Base-by-base conservation (phyloP, 768 basidiomycete species). In the Boletus pseudopeckii region DNA sequence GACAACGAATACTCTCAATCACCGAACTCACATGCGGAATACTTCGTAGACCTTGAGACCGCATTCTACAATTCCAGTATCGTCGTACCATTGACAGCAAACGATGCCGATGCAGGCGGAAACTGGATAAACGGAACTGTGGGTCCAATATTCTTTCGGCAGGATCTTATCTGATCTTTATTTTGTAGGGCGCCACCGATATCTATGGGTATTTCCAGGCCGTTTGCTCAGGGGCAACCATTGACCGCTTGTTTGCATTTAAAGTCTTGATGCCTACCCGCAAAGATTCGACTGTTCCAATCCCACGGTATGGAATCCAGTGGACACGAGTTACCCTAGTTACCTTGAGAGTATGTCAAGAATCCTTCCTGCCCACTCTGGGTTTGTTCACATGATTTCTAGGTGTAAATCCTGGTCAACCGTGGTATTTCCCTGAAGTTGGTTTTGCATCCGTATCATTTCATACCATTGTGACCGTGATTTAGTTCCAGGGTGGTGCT, bases 221-320 rank as follows among this genome's bases (percentile, higher is more conserved):
- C 39, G 3, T 32, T 18, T 40, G 7, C 30, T 22, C 24, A 11
- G 9, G 14, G 13, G 7, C 20, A 39, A 37, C 13, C 1, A 20
- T 48, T 54, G 45, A 56, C 22, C 28, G 44, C 30, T 52, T 44
- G 2, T 30, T 38, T 28, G n/a, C 28, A 53, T 36, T 48, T 3
- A 36, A 52, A 80, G 81, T 15, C 62, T 84, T 53, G 90, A 90
- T 61, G 78, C 81, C 0, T 91, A 91, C 55, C 88, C 88, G 1
- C 88, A 91, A 74, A 74, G 78, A 0, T 92, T 90, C 60, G 90
- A 92, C 61, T 92, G 90, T 65, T 88, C 88, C 0, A 78, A 86
- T 55, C 88, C 90, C 2, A 72, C 74, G 2, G 64, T 56, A 0
- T 92, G 90, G 91, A 78, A 64, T 13, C 79, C 79, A 2, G 80